Conservation (phyloP, 192 early-diverging fungal genomes). For the Coemansia sp. region DNA sequence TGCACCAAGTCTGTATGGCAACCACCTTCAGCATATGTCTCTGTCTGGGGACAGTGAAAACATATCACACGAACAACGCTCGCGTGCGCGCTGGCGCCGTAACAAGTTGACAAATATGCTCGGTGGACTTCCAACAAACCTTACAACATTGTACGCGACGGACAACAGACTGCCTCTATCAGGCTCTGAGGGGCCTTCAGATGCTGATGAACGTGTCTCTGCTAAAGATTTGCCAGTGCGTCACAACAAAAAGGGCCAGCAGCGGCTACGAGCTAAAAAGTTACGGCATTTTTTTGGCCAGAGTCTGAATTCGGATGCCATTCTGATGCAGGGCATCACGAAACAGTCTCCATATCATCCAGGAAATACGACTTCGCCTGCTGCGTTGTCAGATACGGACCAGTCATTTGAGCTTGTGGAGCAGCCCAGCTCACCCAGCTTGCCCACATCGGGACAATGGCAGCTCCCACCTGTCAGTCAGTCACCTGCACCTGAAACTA, state of each 20-base stretch:
- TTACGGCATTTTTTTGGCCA: conserved; percentile 40
- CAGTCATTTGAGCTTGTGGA: conserved; percentile 37
- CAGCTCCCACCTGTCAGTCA: neutral
- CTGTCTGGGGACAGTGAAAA: neutral
- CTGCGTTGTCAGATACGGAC: neutral
- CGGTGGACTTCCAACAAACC: conserved; percentile 28
- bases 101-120: conserved; percentile 35
- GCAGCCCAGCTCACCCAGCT: neutral
- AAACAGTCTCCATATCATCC: neutral
- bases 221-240: neutral
- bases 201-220: neutral
- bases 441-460: neutral
- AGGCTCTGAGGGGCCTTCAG: neutral
- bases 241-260: neutral
- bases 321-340: conserved; percentile 13
- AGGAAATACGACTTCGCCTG: neutral
- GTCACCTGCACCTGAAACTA: neutral
- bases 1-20: conserved; percentile 3
- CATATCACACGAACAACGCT: conserved; percentile 20
- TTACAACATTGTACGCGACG: conserved; percentile 18
- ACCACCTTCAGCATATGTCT: neutral
- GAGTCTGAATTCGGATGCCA: conserved; percentile 34
- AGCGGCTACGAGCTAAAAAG: conserved; percentile 18
- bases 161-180: conserved; percentile 5
- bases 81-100: conserved; percentile 35